Base-by-base conservation (phyloP, 2,329 filamentous ascomycete species). In the Paracamarosporium sp. region DNA sequence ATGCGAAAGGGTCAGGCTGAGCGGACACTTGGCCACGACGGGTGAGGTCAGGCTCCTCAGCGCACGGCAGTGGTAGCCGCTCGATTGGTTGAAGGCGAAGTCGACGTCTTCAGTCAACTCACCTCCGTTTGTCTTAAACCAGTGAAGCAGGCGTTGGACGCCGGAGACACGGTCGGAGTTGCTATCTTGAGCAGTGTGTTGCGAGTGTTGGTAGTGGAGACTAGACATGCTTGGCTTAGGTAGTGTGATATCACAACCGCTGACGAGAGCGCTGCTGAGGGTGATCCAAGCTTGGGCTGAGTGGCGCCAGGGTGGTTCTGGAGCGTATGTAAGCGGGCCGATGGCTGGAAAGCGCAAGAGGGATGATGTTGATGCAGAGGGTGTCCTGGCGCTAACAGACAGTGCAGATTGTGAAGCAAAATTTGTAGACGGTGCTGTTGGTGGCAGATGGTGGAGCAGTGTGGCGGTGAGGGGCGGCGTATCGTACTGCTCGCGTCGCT, bases 1-100 rank as follows among this genome's bases (percentile, higher is more conserved):
- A 62, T 63, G 62, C 11, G 76, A 78, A 3, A 78, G 61, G 4
- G 74, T 73, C 25, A 77, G 65, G 35, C 57, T 61, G 27, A 76
- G 54, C 9, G 75, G 75, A 51, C 74, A 76, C 28, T 56, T 67
- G 44, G 65, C 72, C 20, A 74, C 65, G 28, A 61, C 51, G 33
- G 68, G 60, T 51, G 65, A 63, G 55, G 17, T 56, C 36, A 69
- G 60, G 22, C 62, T 60, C 36, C 60, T 61, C 15, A 57, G 36
- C 41, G 72, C 70, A 51, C 66, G 67, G 59, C 74, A 60, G 61
- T 75, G 68, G 53, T 72, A 71, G 63, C 74, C 72, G 59, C 59
- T 57, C 45, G 65, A 61, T 22, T 65, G 33, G 56, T 60, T 67
- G 55, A 68, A 63, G n/a, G 56, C 61, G n/a, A 77, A 60, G 15